These are phyloP conservation scores for Anisodus tanguticus DNA, from an alignment of 257 asterid species.

Conservation along the genomic window DNA sequence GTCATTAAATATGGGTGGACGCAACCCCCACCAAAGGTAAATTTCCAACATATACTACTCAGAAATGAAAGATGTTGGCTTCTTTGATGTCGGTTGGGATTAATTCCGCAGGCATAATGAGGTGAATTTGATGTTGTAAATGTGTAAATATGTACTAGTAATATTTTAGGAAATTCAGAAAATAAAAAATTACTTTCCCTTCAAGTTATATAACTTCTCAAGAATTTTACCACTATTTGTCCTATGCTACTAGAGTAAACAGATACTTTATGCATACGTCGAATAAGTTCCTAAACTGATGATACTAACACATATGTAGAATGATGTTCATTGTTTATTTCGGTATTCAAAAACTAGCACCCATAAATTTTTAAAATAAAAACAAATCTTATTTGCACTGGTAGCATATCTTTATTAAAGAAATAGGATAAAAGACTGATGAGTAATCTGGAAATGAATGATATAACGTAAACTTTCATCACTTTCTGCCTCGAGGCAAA, in stretches of 20 bases:
- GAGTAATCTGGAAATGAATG: not conserved
- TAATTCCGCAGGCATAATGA: constrained; percentile 28
- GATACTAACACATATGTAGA: not conserved
- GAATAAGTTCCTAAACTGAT: not conserved
- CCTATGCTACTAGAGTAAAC: constrained; percentile 5
- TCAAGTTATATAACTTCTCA: not conserved
- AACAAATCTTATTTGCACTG: not conserved
- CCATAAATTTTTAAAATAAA: not conserved
- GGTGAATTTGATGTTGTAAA: constrained; percentile 28
- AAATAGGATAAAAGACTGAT: too few species aligned
- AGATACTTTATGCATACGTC: not conserved
- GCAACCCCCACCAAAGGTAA: too few species aligned
- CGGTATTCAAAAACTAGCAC: not conserved
- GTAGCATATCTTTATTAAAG: not conserved
- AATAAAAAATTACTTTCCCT: too few species aligned
- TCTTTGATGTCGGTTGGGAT: constrained; percentile 54
- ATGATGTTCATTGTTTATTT: not conserved
- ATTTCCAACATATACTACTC: constrained; percentile 41
- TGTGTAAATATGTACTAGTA: constrained; percentile 40
- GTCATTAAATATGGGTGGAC: too few species aligned
- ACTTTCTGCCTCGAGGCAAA: not conserved
- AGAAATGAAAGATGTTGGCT: constrained; percentile 56
- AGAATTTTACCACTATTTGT: constrained; percentile 11
- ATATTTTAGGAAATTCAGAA: too few species aligned
- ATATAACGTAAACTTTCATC: not conserved